Conservation (phyloP, 306 rosid species). For the Trifolium dubium region DNA sequence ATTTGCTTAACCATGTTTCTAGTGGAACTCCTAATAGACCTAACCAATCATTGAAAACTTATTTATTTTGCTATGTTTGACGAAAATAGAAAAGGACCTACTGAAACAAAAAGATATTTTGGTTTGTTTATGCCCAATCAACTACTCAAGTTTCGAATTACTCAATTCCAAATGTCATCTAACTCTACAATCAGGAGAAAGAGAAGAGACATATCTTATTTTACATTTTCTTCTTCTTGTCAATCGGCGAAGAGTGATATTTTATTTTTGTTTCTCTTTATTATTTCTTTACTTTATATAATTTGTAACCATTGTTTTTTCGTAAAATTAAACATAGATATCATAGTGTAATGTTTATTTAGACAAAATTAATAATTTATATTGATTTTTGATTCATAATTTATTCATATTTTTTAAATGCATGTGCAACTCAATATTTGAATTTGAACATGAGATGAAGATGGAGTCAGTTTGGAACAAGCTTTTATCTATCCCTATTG, state of each 20-base stretch:
- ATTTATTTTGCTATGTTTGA: slow-evolving; percentile 19
- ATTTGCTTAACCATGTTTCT: neutral
- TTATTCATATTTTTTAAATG: neutral
- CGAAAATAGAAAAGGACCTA: neutral
- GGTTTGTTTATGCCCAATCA: neutral
- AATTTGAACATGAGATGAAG: neutral
- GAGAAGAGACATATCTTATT: neutral
- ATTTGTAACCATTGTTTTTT: neutral
- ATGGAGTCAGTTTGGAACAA: neutral
- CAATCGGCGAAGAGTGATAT: too few species aligned
- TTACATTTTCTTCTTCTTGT: neutral
- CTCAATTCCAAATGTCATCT: neutral
- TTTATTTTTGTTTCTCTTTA: too few species aligned
- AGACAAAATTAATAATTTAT: too few species aligned
- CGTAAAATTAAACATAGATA: too few species aligned
- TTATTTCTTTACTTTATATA: too few species aligned
- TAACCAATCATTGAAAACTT: neutral
- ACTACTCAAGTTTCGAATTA: neutral
- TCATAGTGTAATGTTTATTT: neutral
- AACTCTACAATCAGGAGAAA: neutral
- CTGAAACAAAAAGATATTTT: neutral
- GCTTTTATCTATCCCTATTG: neutral
- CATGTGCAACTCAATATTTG: neutral
- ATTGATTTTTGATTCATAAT: too few species aligned
- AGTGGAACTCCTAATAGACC: neutral